Percentiles rank a stretch among this genome's conserved stretches.
Conservation (phyloP, 2,329 filamentous ascomycete genomes). For the Clonostachys sp. region DNA sequence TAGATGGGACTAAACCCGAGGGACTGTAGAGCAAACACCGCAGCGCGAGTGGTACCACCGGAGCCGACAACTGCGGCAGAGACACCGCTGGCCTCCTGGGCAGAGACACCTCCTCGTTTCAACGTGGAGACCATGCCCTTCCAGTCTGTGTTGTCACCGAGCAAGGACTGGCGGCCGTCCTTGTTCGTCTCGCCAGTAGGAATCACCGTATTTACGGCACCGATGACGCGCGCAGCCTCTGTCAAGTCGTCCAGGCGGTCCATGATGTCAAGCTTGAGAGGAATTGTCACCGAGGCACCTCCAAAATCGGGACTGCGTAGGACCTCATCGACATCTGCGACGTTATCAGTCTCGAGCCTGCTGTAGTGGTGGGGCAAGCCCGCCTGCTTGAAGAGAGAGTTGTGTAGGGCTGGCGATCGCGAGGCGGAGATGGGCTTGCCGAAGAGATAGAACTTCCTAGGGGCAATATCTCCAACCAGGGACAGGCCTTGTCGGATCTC, state of each 20-base stretch:
- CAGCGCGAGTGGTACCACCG: constrained; percentile 87
- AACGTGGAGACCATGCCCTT: constrained; percentile 83
- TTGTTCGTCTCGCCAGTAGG: constrained; percentile 36
- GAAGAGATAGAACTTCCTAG: constrained; percentile 80
- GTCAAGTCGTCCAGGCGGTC: constrained; percentile 75
- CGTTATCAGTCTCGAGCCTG: constrained; percentile 67
- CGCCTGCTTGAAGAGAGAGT: constrained; percentile 69
- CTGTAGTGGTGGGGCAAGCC: constrained; percentile 85
- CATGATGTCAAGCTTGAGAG: constrained; percentile 87
- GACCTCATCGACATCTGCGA: constrained; percentile 54
- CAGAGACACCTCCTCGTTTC: constrained; percentile 54
- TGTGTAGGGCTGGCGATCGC: constrained; percentile 85
- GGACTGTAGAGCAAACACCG: constrained; percentile 79
- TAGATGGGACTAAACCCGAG: constrained; percentile 86
- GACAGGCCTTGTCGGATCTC: constrained; percentile 80
- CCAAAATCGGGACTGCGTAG: constrained; percentile 75
- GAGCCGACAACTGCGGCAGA: constrained; percentile 83
- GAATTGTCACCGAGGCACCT: constrained; percentile 92
- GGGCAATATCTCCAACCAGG: constrained; percentile 72
- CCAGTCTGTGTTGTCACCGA: constrained; percentile 96
- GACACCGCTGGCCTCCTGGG: constrained; percentile 15
- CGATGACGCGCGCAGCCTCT: constrained; percentile 74
- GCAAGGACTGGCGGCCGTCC: constrained; percentile 47
- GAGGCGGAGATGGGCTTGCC: constrained; percentile 80
- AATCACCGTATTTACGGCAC: constrained; percentile 92